Evolutionary conservation across 495 filamentous ascomycete genomes (phyloP).

Genomic region (Penicillium psychrofluorescens): DNA sequence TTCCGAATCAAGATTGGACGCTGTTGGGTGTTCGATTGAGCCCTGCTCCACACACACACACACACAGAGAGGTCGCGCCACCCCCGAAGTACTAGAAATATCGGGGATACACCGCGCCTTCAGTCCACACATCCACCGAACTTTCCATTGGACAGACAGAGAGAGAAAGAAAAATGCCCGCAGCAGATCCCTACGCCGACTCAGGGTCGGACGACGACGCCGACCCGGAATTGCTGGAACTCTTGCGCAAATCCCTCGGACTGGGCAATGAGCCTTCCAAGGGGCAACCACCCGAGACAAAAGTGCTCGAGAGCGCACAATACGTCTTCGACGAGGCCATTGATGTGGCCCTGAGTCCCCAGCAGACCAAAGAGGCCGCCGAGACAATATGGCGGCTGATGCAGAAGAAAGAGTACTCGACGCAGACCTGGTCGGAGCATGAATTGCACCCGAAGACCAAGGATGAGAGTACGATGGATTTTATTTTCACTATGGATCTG

Average conservation of each 20-base stretch:
- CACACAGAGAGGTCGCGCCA: too few species aligned
- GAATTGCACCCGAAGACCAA: conserved; percentile 82
- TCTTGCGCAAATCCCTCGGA: conserved; percentile 74
- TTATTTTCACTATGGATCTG: conserved; percentile 95
- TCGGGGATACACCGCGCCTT: too few species aligned
- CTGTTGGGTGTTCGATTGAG: too few species aligned
- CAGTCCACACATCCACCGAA: too few species aligned
- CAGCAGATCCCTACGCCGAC: conserved; percentile 1
- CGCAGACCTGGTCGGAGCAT: conserved; percentile 77
- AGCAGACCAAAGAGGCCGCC: conserved; percentile 72
- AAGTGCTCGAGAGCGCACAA: conserved; percentile 74
- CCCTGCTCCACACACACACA: too few species aligned
- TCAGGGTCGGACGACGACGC: conserved; percentile 70
- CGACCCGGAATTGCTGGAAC: conserved; percentile 79
- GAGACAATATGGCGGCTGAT: conserved; percentile 69
- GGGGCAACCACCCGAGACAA: conserved; percentile 56
- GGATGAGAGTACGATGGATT: conserved; percentile 71
- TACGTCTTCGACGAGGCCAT: conserved; percentile 88
- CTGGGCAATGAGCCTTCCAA: conserved; percentile 45
- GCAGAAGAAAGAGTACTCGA: conserved; percentile 76
- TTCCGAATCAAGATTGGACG: too few species aligned
- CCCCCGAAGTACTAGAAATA: too few species aligned
- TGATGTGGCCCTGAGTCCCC: conserved; percentile 80
- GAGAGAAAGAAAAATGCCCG: too few species aligned
- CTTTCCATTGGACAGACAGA: too few species aligned